Evolutionary conservation across 768 basidiomycete species (phyloP).

Genomic region (Melanogaster broomeanus): DNA sequence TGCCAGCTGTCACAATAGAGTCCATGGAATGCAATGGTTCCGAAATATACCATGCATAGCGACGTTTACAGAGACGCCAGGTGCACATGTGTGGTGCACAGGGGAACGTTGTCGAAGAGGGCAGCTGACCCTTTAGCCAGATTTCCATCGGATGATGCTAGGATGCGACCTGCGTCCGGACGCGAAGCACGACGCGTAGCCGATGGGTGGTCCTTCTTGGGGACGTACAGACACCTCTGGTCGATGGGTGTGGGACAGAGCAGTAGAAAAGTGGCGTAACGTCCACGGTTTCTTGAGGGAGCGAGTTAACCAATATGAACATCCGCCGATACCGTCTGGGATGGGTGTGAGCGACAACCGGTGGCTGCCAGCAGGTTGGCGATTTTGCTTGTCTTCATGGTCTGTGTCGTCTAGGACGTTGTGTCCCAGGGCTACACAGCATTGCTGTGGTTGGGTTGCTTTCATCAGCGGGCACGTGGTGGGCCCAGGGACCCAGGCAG

Average conservation of each 20-base stretch:
- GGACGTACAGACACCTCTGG: too few species aligned
- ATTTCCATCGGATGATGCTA: slow-evolving; percentile 8
- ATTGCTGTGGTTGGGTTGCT: neutral
- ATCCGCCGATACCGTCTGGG: neutral
- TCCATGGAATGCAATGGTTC: neutral
- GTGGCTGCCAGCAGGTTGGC: too few species aligned
- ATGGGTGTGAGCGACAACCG: neutral
- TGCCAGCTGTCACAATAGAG: too few species aligned
- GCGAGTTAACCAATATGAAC: slow-evolving; percentile 6
- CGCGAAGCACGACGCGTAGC: slow-evolving; percentile 1
- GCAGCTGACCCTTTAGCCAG: neutral
- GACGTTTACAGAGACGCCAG: neutral
- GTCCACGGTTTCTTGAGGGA: neutral
- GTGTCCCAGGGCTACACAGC: too few species aligned
- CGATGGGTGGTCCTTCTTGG: neutral
- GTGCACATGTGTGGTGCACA: neutral
- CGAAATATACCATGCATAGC: neutral
- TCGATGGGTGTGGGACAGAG: neutral
- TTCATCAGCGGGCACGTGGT: neutral
- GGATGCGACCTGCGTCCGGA: neutral
- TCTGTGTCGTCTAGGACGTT: too few species aligned
- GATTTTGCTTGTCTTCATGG: neutral
- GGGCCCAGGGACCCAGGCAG: neutral
- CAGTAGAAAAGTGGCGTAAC: neutral
- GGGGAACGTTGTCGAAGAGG: neutral